These are phyloP conservation scores for Sclerotinia spermophila DNA, from an alignment of 2,329 filamentous ascomycete species.

Conservation along the genomic window DNA sequence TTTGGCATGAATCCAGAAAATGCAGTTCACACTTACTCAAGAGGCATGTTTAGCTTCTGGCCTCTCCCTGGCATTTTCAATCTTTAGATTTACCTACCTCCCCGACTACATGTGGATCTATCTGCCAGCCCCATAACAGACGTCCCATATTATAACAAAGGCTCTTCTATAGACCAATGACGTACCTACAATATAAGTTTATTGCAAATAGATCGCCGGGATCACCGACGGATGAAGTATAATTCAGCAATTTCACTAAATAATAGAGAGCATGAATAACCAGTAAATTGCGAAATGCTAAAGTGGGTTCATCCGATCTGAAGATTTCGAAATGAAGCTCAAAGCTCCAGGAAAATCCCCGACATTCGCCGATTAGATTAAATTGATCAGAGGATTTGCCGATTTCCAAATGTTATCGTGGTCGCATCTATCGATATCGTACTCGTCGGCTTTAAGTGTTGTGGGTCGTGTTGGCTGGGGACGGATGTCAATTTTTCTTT, in stretches of 20 bases:
- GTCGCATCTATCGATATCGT: neutral
- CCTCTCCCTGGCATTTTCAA: neutral
- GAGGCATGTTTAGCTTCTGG: neutral
- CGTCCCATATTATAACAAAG: conserved; percentile 10
- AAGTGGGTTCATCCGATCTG: conserved; percentile 10
- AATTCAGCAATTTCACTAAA: neutral
- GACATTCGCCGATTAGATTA: conserved; percentile 10
- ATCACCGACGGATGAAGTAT: neutral
- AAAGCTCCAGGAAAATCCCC: conserved; percentile 2
- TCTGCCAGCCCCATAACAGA: neutral
- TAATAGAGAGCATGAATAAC: conserved; percentile 6
- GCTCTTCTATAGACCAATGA: neutral
- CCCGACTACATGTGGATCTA: neutral
- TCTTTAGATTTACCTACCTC: neutral
- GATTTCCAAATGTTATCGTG: neutral
- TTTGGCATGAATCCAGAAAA: conserved; percentile 12
- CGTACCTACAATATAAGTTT: neutral
- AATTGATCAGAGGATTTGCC: conserved; percentile 5
- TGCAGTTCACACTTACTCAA: neutral
- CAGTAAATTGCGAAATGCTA: conserved; percentile 1
- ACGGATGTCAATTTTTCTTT: neutral
- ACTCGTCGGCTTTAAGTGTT: conserved; percentile 1
- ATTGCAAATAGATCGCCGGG: neutral
- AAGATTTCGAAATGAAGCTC: neutral
- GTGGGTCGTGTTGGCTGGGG: neutral